Base-by-base conservation (phyloP, 169 alveolate species). In the Blepharisma undulans region DNA sequence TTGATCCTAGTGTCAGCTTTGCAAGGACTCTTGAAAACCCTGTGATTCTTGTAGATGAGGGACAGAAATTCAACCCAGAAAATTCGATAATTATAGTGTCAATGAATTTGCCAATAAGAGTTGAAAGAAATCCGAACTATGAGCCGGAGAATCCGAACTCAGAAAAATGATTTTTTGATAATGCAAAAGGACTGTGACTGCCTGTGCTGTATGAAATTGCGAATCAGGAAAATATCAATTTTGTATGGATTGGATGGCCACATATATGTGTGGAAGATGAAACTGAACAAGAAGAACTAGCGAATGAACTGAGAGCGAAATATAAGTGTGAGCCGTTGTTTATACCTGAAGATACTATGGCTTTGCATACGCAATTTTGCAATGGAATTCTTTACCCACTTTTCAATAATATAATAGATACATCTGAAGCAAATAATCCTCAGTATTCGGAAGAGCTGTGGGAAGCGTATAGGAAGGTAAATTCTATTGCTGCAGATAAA, bases 401-500 rank as follows among this genome's bases (percentile, higher is more conserved):
- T 25, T 96, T 96, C 82, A 94, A 95, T 84, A 96, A 96, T 87
- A 92, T 96, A 74, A 89, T 97, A 85, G 95, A 96, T 87, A 87
- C 93, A 19, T 90, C 90, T 22, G 95, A 92, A 92, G 94, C 89
- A 59, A 72, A 90, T 71, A 25, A 32, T 16, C 92, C 85, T 30
- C 96, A 95, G 82, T 96, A 96, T 89, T 89, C 95, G 30, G 93
- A 95, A 94, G 98, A 96, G n/a, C 94, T 92, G 59, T 96, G 98
- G 98, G 89, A 93, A n/a, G 90, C 95, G 2, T 96, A 95, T 86
- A 93, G 89, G 77, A 86, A 81, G 82, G 97, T 96, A 88, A 92
- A 94, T 92, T 79, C 84, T 72, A 48, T 91, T 48, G 94, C 95
- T 94, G 94, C 98, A 30, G 76, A 90, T 32, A 66, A 89, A 30